Conservation (phyloP, 2,329 filamentous ascomycete species). For the Aspergillus awamori region DNA sequence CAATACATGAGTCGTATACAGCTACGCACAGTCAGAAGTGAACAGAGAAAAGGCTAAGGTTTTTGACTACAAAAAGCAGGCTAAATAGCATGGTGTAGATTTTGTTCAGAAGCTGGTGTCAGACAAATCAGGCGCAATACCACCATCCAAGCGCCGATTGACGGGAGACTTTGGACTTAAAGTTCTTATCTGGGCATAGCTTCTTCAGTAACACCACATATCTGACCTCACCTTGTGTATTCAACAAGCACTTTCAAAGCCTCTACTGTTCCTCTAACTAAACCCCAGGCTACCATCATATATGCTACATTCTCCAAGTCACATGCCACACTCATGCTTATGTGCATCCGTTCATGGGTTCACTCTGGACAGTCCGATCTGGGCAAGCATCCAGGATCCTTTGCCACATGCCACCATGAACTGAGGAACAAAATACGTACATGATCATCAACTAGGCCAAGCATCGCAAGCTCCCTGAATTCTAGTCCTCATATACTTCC, state of each 20-base stretch:
- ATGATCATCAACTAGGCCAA: not conserved
- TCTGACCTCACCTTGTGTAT: not conserved
- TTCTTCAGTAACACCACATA: constrained; percentile 4
- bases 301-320: not conserved
- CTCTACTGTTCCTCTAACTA: not conserved
- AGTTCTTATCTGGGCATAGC: not conserved
- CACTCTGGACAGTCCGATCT: not conserved
- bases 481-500: not conserved
- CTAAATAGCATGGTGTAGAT: not conserved
- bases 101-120: not conserved
- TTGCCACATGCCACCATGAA: not conserved
- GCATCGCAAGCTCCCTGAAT: not conserved
- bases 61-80: not conserved
- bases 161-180: not conserved
- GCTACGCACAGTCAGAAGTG: constrained; percentile 41
- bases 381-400: not conserved
- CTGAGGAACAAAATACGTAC: not conserved
- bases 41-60: not conserved
- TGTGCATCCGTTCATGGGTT: not conserved
- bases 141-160: not conserved
- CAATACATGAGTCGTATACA: constrained; percentile 56
- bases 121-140: not conserved
- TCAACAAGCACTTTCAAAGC: not conserved
- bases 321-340: not conserved
- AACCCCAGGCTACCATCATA: not conserved